A percentile compares a stretch with the other conserved stretches of the same genome.
These are phyloP conservation scores for Discostella pseudostelligera DNA, from an alignment of 108 stramenopile species.

Conservation along the genomic window DNA sequence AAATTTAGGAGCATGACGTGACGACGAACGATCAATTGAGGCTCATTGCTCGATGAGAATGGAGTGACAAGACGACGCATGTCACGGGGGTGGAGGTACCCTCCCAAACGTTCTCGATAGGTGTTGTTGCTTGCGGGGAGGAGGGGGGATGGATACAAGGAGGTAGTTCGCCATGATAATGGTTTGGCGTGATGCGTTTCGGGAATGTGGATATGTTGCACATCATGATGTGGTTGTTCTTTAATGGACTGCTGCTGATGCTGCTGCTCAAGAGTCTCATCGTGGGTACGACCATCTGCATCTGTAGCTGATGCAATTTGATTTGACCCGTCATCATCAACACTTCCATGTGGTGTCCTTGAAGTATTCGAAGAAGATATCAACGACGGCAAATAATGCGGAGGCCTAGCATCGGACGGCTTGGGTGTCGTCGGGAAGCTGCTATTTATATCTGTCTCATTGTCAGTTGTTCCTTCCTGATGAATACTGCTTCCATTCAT, in stretches of 20 bases:
- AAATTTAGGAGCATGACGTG: constrained; percentile 87
- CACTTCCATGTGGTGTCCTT: too few species aligned
- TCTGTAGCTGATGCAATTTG: background rate
- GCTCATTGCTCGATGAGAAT: constrained; percentile 86
- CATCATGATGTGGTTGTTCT: too few species aligned
- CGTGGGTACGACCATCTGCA: too few species aligned
- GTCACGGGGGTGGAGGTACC: constrained; percentile 88
- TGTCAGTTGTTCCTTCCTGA: too few species aligned
- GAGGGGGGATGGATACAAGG: background rate
- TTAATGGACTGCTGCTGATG: too few species aligned
- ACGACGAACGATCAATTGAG: constrained; percentile 81
- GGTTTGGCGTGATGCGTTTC: too few species aligned
- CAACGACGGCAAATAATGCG: constrained; percentile 7
- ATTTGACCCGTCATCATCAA: too few species aligned
- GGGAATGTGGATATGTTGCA: too few species aligned
- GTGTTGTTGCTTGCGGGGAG: too few species aligned
- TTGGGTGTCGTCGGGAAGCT: background rate
- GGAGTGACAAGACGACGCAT: constrained; percentile 90
- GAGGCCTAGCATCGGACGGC: background rate
- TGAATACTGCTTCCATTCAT: too few species aligned
- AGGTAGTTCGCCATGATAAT: background rate
- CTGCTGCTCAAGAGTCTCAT: too few species aligned
- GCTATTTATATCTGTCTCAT: too few species aligned
- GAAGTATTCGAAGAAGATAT: background rate
- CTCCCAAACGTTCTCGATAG: constrained; percentile 74